Base-by-base conservation (phyloP, 148 eudicot species). In the Fagopyrum homotropicum region DNA sequence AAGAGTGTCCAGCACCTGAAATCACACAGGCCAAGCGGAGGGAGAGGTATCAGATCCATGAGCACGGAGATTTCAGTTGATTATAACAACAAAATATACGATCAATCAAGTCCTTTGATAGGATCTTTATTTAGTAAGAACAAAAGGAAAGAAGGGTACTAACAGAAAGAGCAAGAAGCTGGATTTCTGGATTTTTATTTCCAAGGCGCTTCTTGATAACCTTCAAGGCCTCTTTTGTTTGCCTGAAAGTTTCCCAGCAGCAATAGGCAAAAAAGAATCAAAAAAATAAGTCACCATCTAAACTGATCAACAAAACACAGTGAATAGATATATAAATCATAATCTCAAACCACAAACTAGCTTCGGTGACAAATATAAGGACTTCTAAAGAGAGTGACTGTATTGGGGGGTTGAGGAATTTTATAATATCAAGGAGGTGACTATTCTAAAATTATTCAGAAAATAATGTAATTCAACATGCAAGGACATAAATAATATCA, bases 141-240 rank as follows among this genome's bases (percentile, higher is more conserved):
- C 63, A 57, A 19, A 51, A 51, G 56, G 19, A 22, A 22, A 52
- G 6, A n/a, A 46, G 52, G 80, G 64, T 69, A 86, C 98, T 83
- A 63, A 92, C 98, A 87, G 84, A 84, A 72, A 92, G 89, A 49
- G 93, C 85, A 85, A 92, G 98, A 76, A 90, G 82, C 73, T 89
- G 96, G 79, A 87, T 86, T 83, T 90, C 85, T 19, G 93, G 85
- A 82, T 82, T 90, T 86, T 87, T 92, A 82, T 72, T 82, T 78
- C 81, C 91, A 17, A 92, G 82, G 16, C 90, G 94, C 87, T 92
- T 92, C 85, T 90, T 92, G 76, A 92, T 81, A 77, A 90, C 83
- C 88, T 92, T 92, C 83, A 92, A 69, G 30, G 96, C 91, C 59
- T 90, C 98, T 86, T 89, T 92, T 57, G 96, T 83, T 85, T 90